Conservation (phyloP, 129 eudicot species). For the Logfia minima region DNA sequence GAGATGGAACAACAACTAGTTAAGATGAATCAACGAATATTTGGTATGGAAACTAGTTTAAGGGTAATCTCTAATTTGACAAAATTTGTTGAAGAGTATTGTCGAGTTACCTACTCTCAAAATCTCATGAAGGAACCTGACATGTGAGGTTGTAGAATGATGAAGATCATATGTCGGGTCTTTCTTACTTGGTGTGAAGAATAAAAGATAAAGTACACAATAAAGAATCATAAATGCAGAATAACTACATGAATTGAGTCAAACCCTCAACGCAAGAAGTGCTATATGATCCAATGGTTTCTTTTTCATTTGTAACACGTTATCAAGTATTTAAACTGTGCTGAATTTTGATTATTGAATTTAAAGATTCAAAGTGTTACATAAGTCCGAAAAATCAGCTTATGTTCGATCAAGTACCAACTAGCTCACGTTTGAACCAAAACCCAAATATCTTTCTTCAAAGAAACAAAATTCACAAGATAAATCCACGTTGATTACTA, state of each 20-base stretch:
- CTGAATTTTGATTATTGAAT: too few relatives aligned
- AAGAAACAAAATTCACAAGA: too few relatives aligned
- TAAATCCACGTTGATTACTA: too few relatives aligned
- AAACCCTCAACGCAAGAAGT: neutral
- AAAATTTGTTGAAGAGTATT: slow-evolving; percentile 29
- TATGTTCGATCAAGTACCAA: too few relatives aligned
- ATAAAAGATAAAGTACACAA: neutral
- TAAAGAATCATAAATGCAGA: too few relatives aligned
- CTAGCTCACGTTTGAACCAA: too few relatives aligned
- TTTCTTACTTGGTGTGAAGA: neutral
- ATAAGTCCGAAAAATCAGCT: too few relatives aligned
- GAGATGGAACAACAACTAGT: slow-evolving; percentile 42
- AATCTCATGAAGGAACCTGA: neutral
- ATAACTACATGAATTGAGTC: too few relatives aligned
- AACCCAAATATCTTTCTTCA: too few relatives aligned
- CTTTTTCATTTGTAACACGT: neutral
- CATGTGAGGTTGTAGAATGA: neutral
- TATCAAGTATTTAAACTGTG: too few relatives aligned
- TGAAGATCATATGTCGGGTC: neutral
- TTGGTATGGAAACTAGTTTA: slow-evolving; percentile 59
- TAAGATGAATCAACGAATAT: slow-evolving; percentile 44
- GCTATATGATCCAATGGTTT: neutral
- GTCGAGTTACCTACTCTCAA: neutral
- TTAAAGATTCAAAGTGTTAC: too few relatives aligned
- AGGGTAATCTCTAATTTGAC: slow-evolving; percentile 36